Conservation (phyloP, 352 stramenopile species). For the Thalassiosira exigua region DNA sequence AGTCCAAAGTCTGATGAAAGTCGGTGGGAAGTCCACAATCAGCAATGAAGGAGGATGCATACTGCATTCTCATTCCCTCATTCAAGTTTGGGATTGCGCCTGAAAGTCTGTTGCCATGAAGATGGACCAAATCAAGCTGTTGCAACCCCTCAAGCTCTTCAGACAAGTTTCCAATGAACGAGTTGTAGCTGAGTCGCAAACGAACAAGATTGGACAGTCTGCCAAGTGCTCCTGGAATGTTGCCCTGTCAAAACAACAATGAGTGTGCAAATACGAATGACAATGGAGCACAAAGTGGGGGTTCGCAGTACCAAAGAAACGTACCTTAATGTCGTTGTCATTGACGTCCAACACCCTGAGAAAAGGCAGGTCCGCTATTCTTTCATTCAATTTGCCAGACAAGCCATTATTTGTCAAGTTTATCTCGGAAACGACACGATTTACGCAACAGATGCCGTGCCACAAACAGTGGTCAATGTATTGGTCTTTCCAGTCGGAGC, state of each 20-base stretch:
- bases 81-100: conserved; percentile 15
- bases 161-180: conserved; percentile 15
- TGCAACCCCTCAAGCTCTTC: conserved; percentile 1
- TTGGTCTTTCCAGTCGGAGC: background rate
- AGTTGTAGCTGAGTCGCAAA: conserved; percentile 35
- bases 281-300: too few species aligned
- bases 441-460: background rate
- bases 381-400: conserved; percentile 23
- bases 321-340: conserved; percentile 45
- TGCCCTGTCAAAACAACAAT: conserved; percentile 5
- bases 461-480: conserved; percentile 3
- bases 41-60: conserved; percentile 9
- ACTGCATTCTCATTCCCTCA: background rate
- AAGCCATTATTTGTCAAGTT: conserved; percentile 22
- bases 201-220: conserved; percentile 14
- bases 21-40: conserved; percentile 7
- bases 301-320: conserved; percentile 4
- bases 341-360: conserved; percentile 39
- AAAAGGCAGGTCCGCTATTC: conserved; percentile 15
- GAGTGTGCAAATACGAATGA: too few species aligned
- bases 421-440: background rate
- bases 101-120: conserved; percentile 34
- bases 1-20: background rate
- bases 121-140: conserved; percentile 31
- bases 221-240: conserved; percentile 14